Base-by-base conservation (phyloP, 768 basidiomycete species). In the Lactarius sp. region DNA sequence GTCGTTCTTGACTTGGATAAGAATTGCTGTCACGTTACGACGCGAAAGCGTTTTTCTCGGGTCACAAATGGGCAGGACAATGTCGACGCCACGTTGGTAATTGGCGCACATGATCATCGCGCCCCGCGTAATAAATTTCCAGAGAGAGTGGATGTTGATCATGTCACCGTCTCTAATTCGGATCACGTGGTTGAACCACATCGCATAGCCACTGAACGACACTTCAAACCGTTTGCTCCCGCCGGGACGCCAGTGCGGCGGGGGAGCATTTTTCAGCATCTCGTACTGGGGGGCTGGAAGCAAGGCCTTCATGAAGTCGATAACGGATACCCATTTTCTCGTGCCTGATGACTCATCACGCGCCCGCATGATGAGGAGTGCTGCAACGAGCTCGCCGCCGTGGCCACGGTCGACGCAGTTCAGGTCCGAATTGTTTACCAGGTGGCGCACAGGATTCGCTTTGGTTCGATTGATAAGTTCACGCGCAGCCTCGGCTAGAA, bases 111-210 rank as follows among this genome's bases (percentile, higher is more conserved):
- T 9, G 1, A 59, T 18, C 49, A 59, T 59, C 3, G 57, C 57
- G 3, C 57, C 57, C 4, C 41, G 41, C 41, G 13, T 56, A 10
- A 56, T 56, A 13, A 56, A 42, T 33, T 41, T n/a, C 54, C 54
- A 56, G 6, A 56, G 34, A 53, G 33, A 37, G 4, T 20, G 7
- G n/a, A 36, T 12, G 12, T 37, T 37, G n/a, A 53, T 53, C 33
- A n/a, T 12, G 18, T 53, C n/a, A 8, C 13, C 6, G 18, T 37
- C 10, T 34, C 18, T n/a, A 36, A 37, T 37, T 36, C n/a, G 18
- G 36, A 53, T 53, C 8, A 53, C 34, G 12, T 53, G 52, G 36
- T 53, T 53, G 36, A 53, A 53, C 52, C 52, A 53, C 51, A 52
- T 33, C 3, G 12, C 27, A 34, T 52, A 52, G 33, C 34, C 52